Conservation (phyloP, 78 protist species). For the Bigelowiella natans region DNA sequence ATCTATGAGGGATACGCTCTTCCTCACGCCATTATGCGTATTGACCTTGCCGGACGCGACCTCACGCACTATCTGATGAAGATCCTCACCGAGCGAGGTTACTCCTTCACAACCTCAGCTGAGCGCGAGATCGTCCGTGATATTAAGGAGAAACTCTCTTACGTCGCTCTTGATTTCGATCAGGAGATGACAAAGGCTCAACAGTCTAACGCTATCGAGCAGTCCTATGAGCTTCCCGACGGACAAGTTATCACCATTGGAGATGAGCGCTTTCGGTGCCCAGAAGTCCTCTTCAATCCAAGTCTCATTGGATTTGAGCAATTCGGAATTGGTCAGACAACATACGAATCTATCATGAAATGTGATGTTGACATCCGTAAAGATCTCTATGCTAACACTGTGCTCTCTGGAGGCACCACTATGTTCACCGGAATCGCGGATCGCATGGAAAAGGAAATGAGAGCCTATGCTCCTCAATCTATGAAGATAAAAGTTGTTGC, state of each 20-base stretch:
- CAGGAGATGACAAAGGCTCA: conserved; percentile 41
- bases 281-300: conserved; percentile 90
- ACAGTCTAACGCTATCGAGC: conserved; percentile 40
- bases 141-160: neutral
- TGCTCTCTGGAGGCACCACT: conserved; percentile 89
- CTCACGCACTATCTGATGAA: conserved; percentile 73
- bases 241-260: conserved; percentile 74
- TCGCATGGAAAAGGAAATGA: conserved; percentile 55
- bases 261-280: conserved; percentile 77
- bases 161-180: neutral
- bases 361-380: conserved; percentile 80
- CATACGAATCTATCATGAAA: conserved; percentile 54
- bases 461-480: too few species aligned
- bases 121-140: conserved; percentile 88
- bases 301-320: conserved; percentile 66
- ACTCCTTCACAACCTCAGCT: conserved; percentile 84
- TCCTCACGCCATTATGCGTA: conserved; percentile 68
- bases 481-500: too few species aligned
- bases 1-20: conserved; percentile 86
- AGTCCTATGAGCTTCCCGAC: conserved; percentile 67
- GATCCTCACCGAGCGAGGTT: conserved; percentile 77
- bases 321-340: conserved; percentile 75
- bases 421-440: conserved; percentile 78
- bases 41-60: conserved; percentile 84
- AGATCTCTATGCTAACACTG: conserved; percentile 78